phyloP scores from a whole-genome alignment of 2,329 filamentous ascomycete genomes.

The Aspergillus aculeatus region DNA sequence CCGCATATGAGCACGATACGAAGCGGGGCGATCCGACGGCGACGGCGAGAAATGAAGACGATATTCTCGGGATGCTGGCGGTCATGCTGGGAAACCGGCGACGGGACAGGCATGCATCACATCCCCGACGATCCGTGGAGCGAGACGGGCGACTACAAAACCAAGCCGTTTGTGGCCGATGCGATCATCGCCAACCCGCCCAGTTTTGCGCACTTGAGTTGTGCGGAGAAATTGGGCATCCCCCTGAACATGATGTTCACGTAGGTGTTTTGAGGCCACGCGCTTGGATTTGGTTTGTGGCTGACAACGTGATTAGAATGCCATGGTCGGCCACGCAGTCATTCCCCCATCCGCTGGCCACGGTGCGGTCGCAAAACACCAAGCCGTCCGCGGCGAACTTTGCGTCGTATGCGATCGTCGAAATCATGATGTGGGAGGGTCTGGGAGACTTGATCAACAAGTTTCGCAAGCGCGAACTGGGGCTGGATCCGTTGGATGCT shows the following conservation, averaged over 20 bases:
- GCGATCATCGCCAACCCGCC: slow-evolving; percentile 85
- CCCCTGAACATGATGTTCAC: slow-evolving; percentile 89
- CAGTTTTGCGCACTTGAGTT: slow-evolving; percentile 74
- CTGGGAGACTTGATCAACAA: slow-evolving; percentile 87
- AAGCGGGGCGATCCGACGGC: slow-evolving; percentile 72
- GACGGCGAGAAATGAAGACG: slow-evolving; percentile 71
- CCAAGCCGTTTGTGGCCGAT: slow-evolving; percentile 74
- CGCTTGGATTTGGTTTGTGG: background rate
- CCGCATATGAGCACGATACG: slow-evolving; percentile 74
- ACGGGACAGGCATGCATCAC: slow-evolving; percentile 58
- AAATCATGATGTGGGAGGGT: slow-evolving; percentile 92
- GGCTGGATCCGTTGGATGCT: slow-evolving; percentile 72
- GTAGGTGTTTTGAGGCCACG: slow-evolving; percentile 44
- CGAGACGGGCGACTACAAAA: slow-evolving; percentile 43
- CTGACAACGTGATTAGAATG: slow-evolving; percentile 55
- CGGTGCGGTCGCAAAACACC: slow-evolving; percentile 73
- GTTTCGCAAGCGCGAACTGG: slow-evolving; percentile 72
- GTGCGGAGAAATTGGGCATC: slow-evolving; percentile 73
- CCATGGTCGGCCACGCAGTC: slow-evolving; percentile 83
- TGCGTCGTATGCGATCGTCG: slow-evolving; percentile 77
- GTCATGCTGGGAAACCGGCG: slow-evolving; percentile 76
- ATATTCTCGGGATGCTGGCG: slow-evolving; percentile 85
- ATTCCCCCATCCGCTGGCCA: slow-evolving; percentile 83
- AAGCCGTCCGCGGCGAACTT: slow-evolving; percentile 78
- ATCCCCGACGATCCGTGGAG: slow-evolving; percentile 49